Base-by-base conservation (phyloP, 768 basidiomycete genomes). In the Ramaria rubella region DNA sequence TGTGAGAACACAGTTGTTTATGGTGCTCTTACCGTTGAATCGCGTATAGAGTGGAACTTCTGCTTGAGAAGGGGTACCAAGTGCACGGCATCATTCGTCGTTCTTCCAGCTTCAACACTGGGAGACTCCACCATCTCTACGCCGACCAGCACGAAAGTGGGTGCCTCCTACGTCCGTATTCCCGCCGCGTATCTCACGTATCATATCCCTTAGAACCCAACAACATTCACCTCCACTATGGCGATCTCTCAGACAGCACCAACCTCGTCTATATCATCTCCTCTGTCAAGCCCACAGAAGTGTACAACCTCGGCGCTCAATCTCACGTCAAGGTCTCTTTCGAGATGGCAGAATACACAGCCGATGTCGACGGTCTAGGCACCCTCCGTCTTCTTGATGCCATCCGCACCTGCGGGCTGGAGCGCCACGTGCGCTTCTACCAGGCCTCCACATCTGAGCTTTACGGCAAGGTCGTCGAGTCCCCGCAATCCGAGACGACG, bases 321-420 rank as follows among this genome's bases (percentile, higher is more conserved):
- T 93, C 90, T 42, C 94, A 98, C 75, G 94, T 98, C 77, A 98
- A 98, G 72, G 94, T 98, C 62, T 96, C 94, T 26, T 98, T 98
- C 70, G 95, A 97, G 72, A 95, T 98, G 92, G 91, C 94, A 24
- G 94, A 98, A 73, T 98, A 98, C 75, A 98, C 95, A 0, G 94
- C 90, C 50, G 95, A 98, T 66, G 94, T 98, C 49, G 94, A 98
- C 64, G 94, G 86, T 7, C 79, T 98, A 38, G 94, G 94, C 53
- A 98, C 94, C 5, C 82, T 98, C 48, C 90, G 94, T 63, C 81
- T 98, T 58, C 86, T 98, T 57, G 95, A 98, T 65, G 94, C 94
- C 54, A 85, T 98, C 70, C 85, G 94, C 40, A 98, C 95, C 7
- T 94, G 92, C 69, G 94, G 94, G 4, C 81, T 98, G 58, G 90